Evolutionary conservation across 768 basidiomycete genomes (phyloP).

Genomic region (Termitomyces sp.): DNA sequence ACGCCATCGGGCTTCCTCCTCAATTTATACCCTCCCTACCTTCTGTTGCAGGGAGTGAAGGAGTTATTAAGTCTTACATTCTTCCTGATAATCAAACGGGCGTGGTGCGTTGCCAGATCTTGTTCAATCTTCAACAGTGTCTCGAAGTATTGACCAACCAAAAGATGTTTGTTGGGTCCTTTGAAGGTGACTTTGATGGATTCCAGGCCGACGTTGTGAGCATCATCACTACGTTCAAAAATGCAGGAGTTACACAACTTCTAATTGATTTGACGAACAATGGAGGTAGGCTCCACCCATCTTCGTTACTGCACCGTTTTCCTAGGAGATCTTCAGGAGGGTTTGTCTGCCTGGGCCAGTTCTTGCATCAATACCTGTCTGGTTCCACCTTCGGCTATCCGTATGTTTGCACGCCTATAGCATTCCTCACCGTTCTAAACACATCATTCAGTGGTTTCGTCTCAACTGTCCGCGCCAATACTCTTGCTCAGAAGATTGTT

Average conservation of each 20-base stretch:
- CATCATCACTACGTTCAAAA: conserved; percentile 43
- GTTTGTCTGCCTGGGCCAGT: conserved; percentile 58
- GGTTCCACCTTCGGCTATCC: conserved; percentile 48
- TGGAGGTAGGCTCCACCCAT: conserved; percentile 37
- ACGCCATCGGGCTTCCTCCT: conserved; percentile 42
- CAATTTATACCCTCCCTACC: conserved; percentile 47
- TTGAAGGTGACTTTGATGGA: conserved; percentile 43
- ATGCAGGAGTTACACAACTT: conserved; percentile 45
- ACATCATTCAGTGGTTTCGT: conserved; percentile 46
- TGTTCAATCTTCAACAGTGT: not conserved
- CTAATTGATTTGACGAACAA: conserved; percentile 63
- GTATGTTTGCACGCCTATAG: conserved; percentile 30
- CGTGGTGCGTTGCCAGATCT: conserved; percentile 38
- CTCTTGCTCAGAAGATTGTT: conserved; percentile 58
- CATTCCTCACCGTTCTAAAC: not conserved
- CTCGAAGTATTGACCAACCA: not conserved
- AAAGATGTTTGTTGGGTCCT: conserved; percentile 63
- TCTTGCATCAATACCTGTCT: conserved; percentile 55
- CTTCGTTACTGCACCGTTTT: not conserved
- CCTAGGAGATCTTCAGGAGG: conserved; percentile 38
- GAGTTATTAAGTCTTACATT: conserved; percentile 54
- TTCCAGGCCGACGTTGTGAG: conserved; percentile 52
- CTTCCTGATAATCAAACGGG: conserved; percentile 56
- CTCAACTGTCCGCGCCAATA: conserved; percentile 50
- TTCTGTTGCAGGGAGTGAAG: conserved; percentile 41